These are phyloP conservation scores for Cordyceps tenuipes DNA, from an alignment of 2,329 filamentous ascomycete species.

Conservation along the genomic window DNA sequence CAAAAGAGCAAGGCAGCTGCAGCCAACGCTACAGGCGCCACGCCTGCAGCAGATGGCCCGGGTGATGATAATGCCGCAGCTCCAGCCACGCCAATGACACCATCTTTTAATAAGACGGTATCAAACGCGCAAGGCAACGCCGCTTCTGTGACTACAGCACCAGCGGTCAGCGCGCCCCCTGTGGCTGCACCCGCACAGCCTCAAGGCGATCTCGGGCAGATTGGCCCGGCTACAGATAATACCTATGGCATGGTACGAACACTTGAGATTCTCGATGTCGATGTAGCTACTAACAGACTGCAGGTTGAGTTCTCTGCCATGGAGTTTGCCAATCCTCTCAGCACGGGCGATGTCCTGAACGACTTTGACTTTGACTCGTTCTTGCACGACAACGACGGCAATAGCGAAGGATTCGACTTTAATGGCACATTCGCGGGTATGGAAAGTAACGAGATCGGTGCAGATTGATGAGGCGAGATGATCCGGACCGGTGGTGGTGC, in stretches of 20 bases:
- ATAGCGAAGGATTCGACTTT: conserved; percentile 47
- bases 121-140: conserved; percentile 27
- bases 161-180: conserved; percentile 23
- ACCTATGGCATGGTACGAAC: conserved; percentile 34
- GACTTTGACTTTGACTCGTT: conserved; percentile 64
- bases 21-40: conserved; percentile 37
- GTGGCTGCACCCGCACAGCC: conserved; percentile 34
- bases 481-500: not conserved
- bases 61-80: conserved; percentile 51
- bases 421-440: conserved; percentile 40
- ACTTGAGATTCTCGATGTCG: conserved; percentile 9
- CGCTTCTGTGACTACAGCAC: conserved; percentile 23
- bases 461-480: conserved; percentile 34
- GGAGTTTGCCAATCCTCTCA: conserved; percentile 48
- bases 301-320: conserved; percentile 40
- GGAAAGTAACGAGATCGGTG: conserved; percentile 49
- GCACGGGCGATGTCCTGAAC: conserved; percentile 49
- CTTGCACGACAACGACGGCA: conserved; percentile 47
- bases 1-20: conserved; percentile 30
- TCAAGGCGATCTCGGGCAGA: conserved; percentile 41
- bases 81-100: conserved; percentile 57
- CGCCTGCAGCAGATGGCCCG: conserved; percentile 47
- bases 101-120: conserved; percentile 41
- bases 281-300: conserved; percentile 9
- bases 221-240: conserved; percentile 39